Conservation (phyloP, 2,329 filamentous ascomycete genomes). For the Phaeosphaeriaceae sp. region DNA sequence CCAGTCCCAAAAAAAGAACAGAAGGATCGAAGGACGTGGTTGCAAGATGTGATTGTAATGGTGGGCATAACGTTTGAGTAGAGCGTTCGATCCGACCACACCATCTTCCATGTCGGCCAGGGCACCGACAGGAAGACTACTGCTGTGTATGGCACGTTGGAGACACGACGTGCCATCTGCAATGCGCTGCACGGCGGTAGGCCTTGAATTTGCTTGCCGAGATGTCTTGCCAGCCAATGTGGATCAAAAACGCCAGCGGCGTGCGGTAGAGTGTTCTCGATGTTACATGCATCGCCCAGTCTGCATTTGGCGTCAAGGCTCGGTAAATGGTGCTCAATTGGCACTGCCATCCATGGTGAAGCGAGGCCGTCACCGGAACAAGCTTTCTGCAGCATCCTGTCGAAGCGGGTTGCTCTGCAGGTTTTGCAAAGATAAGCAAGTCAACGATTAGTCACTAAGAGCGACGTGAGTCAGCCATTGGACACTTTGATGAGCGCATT, state of each 20-base stretch:
- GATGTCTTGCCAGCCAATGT: not conserved
- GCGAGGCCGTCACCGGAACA: conserved; percentile 1
- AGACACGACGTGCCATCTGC: not conserved
- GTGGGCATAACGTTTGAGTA: too few relatives aligned
- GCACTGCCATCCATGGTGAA: not conserved
- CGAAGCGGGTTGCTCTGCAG: not conserved
- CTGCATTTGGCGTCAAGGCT: not conserved
- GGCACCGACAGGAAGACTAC: not conserved
- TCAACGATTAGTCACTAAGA: too few relatives aligned
- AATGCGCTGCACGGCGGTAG: not conserved
- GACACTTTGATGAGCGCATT: too few relatives aligned
- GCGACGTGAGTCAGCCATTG: too few relatives aligned
- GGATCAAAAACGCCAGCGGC: not conserved
- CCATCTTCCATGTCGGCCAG: not conserved
- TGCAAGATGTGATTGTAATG: too few relatives aligned
- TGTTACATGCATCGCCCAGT: not conserved
- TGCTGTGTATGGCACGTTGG: not conserved
- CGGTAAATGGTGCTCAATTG: not conserved
- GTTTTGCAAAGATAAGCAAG: too few relatives aligned
- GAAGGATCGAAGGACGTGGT: too few relatives aligned
- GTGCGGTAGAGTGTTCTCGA: not conserved
- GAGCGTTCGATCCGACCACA: too few relatives aligned
- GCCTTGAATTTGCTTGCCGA: not conserved
- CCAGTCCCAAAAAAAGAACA: too few relatives aligned
- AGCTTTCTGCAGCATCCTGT: conserved; percentile 3